Conservation (phyloP, 1,284 basidiomycete species). For the Moesziomyces sp. region DNA sequence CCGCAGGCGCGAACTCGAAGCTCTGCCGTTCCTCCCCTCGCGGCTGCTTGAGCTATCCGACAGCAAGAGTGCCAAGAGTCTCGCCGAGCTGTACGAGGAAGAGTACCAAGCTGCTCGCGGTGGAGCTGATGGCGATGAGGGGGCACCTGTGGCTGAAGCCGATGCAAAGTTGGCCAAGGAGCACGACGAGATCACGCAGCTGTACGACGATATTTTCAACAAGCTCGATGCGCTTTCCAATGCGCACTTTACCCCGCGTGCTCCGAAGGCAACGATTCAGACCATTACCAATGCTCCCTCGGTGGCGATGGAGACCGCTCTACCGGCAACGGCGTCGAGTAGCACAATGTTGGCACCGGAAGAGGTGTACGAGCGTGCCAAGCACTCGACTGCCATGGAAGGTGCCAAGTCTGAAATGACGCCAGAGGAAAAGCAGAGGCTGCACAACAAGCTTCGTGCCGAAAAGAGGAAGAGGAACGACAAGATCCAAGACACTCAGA, state of each 20-base stretch:
- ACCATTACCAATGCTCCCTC: slow-evolving; percentile 86
- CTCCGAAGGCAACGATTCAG: slow-evolving; percentile 88
- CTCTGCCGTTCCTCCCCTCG: slow-evolving; percentile 82
- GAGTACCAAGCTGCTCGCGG: slow-evolving; percentile 80
- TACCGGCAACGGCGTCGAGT: slow-evolving; percentile 82
- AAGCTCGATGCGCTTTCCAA: slow-evolving; percentile 95
- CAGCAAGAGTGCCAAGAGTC: slow-evolving; percentile 75
- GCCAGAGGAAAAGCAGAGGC: slow-evolving; percentile 79
- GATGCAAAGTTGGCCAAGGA: slow-evolving; percentile 90
- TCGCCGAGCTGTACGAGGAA: slow-evolving; percentile 96
- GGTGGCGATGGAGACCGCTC: slow-evolving; percentile 86
- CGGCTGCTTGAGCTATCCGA: slow-evolving; percentile 90
- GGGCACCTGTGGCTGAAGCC: slow-evolving; percentile 76
- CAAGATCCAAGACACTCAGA: slow-evolving; percentile 73
- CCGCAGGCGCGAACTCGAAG: slow-evolving; percentile 79
- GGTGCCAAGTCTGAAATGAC: slow-evolving; percentile 80
- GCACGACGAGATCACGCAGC: slow-evolving; percentile 82
- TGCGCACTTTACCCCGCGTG: slow-evolving; percentile 94
- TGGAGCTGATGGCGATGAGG: slow-evolving; percentile 58
- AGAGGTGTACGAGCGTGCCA: slow-evolving; percentile 76
- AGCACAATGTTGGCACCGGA: slow-evolving; percentile 90
- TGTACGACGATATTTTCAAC: slow-evolving; percentile 86
- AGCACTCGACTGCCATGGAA: slow-evolving; percentile 51
- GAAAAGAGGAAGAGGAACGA: slow-evolving; percentile 78
- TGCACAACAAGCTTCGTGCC: slow-evolving; percentile 71